A percentile compares a stretch with the other conserved stretches of the same genome.
phyloP scores from a whole-genome alignment of 768 basidiomycete genomes.

The Tylopilus felleus region DNA sequence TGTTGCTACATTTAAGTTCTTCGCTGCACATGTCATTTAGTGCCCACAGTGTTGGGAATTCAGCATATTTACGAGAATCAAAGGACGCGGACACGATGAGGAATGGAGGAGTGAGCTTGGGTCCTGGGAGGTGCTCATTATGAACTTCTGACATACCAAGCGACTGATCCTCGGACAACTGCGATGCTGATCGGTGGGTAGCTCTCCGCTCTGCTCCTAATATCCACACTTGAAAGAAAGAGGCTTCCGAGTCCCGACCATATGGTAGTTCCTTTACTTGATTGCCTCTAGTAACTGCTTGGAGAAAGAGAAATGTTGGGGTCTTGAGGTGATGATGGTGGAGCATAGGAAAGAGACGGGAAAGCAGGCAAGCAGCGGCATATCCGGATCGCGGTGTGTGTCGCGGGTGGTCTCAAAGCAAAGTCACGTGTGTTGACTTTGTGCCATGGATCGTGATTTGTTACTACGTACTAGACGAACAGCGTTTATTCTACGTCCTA shows the following conservation, averaged over 20 bases:
- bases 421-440: conserved; percentile 17
- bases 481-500: too few relatives aligned
- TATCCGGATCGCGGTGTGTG: neutral
- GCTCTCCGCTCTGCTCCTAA: neutral
- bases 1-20: neutral
- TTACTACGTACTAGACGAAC: too few relatives aligned
- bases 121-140: conserved; percentile 1
- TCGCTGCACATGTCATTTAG: neutral
- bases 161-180: conserved; percentile 14
- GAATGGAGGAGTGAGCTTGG: neutral
- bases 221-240: too few relatives aligned
- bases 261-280: neutral
- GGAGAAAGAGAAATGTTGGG: neutral
- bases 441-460: too few relatives aligned
- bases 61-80: neutral
- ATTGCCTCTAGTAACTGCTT: neutral
- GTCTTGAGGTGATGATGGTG: neutral
- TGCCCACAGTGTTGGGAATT: neutral
- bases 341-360: neutral
- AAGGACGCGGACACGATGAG: neutral
- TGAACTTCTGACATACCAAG: neutral
- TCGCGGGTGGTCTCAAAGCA: neutral
- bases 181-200: neutral
- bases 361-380: neutral
- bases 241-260: neutral